Evolutionary conservation across 1,284 basidiomycete genomes (phyloP), one percentile per base, ranked within the genome.

Genomic region (Rhodotorula sp.): DNA sequence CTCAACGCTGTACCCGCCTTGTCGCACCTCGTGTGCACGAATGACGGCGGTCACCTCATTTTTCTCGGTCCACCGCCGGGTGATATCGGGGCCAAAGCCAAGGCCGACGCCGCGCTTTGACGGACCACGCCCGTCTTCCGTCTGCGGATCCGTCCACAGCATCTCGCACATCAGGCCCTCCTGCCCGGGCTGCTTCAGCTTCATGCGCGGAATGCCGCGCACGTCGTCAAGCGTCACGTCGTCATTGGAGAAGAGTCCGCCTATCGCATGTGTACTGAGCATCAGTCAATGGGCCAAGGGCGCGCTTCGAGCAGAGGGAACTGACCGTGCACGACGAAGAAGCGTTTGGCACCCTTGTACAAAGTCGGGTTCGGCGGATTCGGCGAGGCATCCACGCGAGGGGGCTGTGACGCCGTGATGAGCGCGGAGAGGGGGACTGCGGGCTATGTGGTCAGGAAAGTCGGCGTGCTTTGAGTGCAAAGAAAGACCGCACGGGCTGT

Each of bases 91-190:
- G 23, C 96, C 96, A 81, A 99, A 99, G 14, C 91, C 89, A 74
- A 97, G 89, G 25, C 97, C 96, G 64, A 98, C 94, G 73, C 96
- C 96, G 64, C 97, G 88, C 86, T 99, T 99, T 79, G 92, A 95
- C 8, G 96, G 96, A 0, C 95, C 95, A 53, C 97, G 89, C n/a
- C 97, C 97, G 19, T 88, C 88, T 58, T 85, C 81, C 55, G 90
- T 89, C 82, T 98, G 96, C 41, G 97, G 96, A 83, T 99, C 97
- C 12, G 55, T 49, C 94, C 94, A 97, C 34, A 97, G 85, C 44
- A 74, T 73, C 61, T 80, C 79, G 65, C 89, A 81, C 92, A 99
- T 98, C 65, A 99, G 83, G 1, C 97, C 97, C 78, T 93, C 92
- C 77, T 93, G 91, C 48, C 94, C 95, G 17, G 97, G 97, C 82